These are phyloP conservation scores for Stephanodiscus minutulus DNA, from an alignment of 108 stramenopile species.

Conservation along the genomic window DNA sequence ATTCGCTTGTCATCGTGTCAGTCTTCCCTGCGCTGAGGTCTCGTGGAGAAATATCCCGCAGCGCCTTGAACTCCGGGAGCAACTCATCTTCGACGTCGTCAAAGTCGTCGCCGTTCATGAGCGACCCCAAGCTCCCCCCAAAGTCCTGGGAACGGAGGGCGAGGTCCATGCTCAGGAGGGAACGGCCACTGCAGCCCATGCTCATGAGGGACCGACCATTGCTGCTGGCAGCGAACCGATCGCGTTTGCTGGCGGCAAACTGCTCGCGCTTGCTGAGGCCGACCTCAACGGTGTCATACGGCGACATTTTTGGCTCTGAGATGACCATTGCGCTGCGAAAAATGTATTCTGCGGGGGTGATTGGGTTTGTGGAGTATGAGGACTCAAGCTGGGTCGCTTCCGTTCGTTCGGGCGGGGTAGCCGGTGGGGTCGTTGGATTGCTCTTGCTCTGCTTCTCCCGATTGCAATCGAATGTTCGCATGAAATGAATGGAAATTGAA, in stretches of 20 bases:
- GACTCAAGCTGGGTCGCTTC: not conserved
- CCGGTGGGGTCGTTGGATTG: not conserved
- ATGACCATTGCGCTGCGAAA: not conserved
- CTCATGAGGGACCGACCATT: not conserved
- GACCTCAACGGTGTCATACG: not conserved
- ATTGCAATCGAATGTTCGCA: not conserved
- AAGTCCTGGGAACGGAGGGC: constrained; percentile 4
- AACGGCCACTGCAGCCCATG: not conserved
- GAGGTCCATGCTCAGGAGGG: constrained; percentile 24
- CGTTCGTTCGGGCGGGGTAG: not conserved
- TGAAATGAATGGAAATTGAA: too few relatives aligned
- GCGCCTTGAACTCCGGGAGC: not conserved
- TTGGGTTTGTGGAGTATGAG: not conserved
- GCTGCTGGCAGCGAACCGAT: not conserved
- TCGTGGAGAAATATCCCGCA: not conserved
- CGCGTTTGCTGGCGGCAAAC: constrained; percentile 3
- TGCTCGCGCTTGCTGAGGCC: not conserved
- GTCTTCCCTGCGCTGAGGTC: not conserved
- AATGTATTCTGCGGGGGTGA: not conserved
- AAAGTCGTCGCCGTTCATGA: not conserved
- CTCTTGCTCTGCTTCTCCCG: not conserved
- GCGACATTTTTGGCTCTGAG: not conserved
- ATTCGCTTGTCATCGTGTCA: not conserved
- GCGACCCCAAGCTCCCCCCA: not conserved
- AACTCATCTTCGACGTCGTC: not conserved